A percentile compares a stretch with the other conserved stretches of the same genome.
Conservation (phyloP, 176 grass and related monocot species). For the Metroxylon sagu region DNA sequence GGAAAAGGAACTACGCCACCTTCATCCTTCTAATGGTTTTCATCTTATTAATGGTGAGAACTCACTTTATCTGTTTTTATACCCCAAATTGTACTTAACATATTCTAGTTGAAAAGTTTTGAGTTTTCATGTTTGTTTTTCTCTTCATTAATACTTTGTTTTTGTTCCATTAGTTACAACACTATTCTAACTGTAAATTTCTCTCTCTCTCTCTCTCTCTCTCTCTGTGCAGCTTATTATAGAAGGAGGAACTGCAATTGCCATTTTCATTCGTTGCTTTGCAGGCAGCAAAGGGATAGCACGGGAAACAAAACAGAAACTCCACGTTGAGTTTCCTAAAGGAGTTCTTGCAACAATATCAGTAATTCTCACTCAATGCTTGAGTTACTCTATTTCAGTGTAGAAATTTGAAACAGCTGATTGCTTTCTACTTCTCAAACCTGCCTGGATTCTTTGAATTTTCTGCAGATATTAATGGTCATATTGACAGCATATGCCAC, state of each 20-base stretch:
- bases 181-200: too few relatives aligned
- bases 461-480: conserved; percentile 53
- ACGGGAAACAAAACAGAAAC: conserved; percentile 52
- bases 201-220: too few relatives aligned
- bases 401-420: too few relatives aligned
- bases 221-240: conserved; percentile 47
- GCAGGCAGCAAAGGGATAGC: conserved; percentile 48
- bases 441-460: neutral
- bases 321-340: conserved; percentile 71
- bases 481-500: conserved; percentile 75
- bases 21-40: conserved; percentile 90
- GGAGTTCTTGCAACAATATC: conserved; percentile 74
- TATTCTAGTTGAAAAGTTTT: too few relatives aligned
- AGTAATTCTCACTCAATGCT: conserved; percentile 22
- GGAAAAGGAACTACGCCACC: conserved; percentile 70
- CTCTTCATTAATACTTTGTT: too few relatives aligned
- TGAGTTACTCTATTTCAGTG: too few relatives aligned
- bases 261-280: conserved; percentile 76
- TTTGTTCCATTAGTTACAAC: too few relatives aligned
- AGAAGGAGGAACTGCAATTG: conserved; percentile 58
- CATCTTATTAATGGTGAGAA: conserved; percentile 64
- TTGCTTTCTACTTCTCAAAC: too few relatives aligned
- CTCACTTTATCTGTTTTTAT: neutral
- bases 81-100: too few relatives aligned
- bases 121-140: too few relatives aligned